Conservation (phyloP, 1,284 basidiomycete species). For the Boletus mariae region DNA sequence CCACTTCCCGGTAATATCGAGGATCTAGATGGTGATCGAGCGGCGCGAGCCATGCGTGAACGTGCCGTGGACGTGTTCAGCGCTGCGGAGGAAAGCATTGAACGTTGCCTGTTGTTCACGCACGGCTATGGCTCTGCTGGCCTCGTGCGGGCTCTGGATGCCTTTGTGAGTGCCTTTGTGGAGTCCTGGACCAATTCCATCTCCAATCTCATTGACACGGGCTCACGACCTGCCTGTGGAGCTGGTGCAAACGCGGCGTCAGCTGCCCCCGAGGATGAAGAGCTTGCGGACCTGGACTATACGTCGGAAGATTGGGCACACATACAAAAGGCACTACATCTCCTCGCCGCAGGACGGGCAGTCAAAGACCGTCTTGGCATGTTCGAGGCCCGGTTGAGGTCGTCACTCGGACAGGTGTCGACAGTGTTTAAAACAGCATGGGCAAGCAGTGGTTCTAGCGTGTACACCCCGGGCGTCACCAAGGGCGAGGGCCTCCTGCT, state of each 20-base stretch:
- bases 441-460: slow-evolving; percentile 42
- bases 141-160: slow-evolving; percentile 71
- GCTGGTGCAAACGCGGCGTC: slow-evolving; percentile 10
- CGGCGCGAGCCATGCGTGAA: slow-evolving; percentile 70
- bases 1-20: slow-evolving; percentile 36
- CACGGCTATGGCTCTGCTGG: slow-evolving; percentile 81
- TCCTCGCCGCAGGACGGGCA: slow-evolving; percentile 72
- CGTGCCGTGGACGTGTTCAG: slow-evolving; percentile 68
- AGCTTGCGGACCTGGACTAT: slow-evolving; percentile 78
- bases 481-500: slow-evolving; percentile 71
- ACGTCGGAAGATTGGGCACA: slow-evolving; percentile 81
- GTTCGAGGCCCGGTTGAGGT: slow-evolving; percentile 70
- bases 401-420: slow-evolving; percentile 56
- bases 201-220: slow-evolving; percentile 34
- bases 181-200: slow-evolving; percentile 58
- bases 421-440: slow-evolving; percentile 54
- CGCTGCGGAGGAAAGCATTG: slow-evolving; percentile 75
- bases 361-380: slow-evolving; percentile 61
- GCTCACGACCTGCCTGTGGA: slow-evolving; percentile 7
- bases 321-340: slow-evolving; percentile 80
- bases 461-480: slow-evolving; percentile 58
- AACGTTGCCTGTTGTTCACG: slow-evolving; percentile 75
- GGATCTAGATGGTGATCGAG: slow-evolving; percentile 46
- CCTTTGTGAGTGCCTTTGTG: slow-evolving; percentile 63
- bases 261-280: slow-evolving; percentile 39